Base-by-base conservation (phyloP, 371 early-diverging fungal genomes). In the Thermomucor indicae-seudaticae region DNA sequence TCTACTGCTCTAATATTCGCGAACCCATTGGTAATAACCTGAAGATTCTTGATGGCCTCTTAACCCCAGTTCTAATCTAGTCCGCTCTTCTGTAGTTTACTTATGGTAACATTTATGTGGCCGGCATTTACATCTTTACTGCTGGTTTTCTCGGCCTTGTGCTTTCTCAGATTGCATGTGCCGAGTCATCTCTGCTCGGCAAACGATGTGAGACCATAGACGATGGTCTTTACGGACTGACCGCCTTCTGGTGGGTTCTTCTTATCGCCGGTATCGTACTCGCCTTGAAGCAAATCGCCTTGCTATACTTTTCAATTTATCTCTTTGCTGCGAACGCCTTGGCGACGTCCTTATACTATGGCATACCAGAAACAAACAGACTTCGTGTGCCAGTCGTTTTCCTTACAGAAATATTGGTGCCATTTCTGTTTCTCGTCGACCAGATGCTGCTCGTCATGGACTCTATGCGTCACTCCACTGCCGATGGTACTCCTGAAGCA, bases 401-500 rank as follows among this genome's bases (percentile, higher is more conserved):
- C 57, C 29, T 72, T 47, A 32, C 57, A 43, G 78, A 74, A 58
- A 47, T 62, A 19, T 32, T 60, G 30, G 27, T 80, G n/a, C 79
- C 80, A 5, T 54, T 69, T 28, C 39, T 63, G 6, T 53, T 80
- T 1, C 58, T 79, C 54, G 29, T 78, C 10, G 76, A 80, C 51
- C 47, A 67, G 16, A 37, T 54, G 5, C 74, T 70, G n/a, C 40
- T 82, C 47, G 39, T 56, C 12, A 72, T 82, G 70, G 73, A 74
- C 41, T 66, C 79, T 12, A 64, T 80, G 72, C 68, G 77, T 30
- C 79, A 79, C 47, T 59, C 77, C 4, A 71, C 78, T 8, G 78
- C 70, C 7, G 83, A 82, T 46, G 83, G 83, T 19, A 77, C 83
- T 0, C 79, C 83, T 7, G 73, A 80, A 44, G 57, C 73, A 52